Evolutionary conservation across 352 stramenopile genomes (phyloP).

Genomic region (Thalassiosira exigua): DNA sequence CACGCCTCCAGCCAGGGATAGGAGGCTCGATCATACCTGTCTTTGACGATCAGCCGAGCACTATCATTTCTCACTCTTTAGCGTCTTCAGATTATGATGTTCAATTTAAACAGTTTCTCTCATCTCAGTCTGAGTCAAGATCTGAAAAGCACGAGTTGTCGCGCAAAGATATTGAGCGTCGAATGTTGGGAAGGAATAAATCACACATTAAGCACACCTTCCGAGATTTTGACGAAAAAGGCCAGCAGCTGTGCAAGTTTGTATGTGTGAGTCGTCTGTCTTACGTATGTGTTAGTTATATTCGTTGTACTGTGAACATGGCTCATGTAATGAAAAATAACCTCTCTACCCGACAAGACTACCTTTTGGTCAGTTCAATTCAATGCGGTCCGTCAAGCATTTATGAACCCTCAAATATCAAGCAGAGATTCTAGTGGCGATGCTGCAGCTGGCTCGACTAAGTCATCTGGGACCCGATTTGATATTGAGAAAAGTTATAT

Average conservation of each 20-base stretch:
- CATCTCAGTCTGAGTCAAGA: conserved; percentile 40
- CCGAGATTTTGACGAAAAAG: conserved; percentile 86
- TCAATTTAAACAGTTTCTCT: conserved; percentile 77
- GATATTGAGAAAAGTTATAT: conserved; percentile 84
- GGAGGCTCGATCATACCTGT: conserved; percentile 91
- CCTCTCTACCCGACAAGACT: too few species aligned
- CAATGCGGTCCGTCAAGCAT: conserved; percentile 85
- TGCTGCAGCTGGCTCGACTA: conserved; percentile 47
- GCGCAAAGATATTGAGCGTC: conserved; percentile 77
- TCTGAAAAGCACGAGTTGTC: conserved; percentile 55
- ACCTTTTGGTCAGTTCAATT: conserved; percentile 90
- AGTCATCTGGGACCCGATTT: conserved; percentile 41
- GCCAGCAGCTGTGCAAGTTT: conserved; percentile 87
- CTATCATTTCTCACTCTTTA: conserved; percentile 94
- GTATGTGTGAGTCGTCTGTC: too few species aligned
- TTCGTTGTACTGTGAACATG: too few species aligned
- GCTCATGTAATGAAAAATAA: too few species aligned
- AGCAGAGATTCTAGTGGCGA: conserved; percentile 67
- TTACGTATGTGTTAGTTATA: too few species aligned
- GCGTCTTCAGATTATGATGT: conserved; percentile 89
- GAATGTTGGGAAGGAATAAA: conserved; percentile 85
- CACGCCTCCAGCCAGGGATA: conserved; percentile 89
- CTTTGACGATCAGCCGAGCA: conserved; percentile 92
- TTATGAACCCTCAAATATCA: conserved; percentile 65
- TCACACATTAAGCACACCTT: conserved; percentile 88